Conservation (phyloP, 2,329 filamentous ascomycete species). For the Clarireedia homoeocarpa region DNA sequence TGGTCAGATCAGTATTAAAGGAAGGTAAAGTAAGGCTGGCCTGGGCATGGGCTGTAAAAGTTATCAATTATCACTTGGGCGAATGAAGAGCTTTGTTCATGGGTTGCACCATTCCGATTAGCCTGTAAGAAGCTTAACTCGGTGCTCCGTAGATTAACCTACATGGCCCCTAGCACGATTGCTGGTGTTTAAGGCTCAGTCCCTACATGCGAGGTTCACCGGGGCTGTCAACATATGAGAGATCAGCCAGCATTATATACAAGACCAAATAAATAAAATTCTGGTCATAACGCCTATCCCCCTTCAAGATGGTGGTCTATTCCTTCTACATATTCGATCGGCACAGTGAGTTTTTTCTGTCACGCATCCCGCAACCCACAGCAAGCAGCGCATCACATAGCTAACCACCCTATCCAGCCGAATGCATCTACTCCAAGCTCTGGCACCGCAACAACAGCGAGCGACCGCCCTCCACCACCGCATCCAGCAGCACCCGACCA, state of each 20-base stretch:
- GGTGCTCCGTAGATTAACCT: slow-evolving; percentile 6
- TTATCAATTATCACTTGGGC: not conserved
- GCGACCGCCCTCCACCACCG: slow-evolving; percentile 20
- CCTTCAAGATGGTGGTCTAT: slow-evolving; percentile 71
- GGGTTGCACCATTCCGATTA: not conserved
- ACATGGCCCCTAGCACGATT: not conserved
- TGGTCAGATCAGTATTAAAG: not conserved
- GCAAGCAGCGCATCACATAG: slow-evolving; percentile 7
- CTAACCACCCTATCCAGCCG: slow-evolving; percentile 48
- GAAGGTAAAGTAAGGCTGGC: not conserved
- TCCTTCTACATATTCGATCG: slow-evolving; percentile 99
- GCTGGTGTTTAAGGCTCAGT: not conserved
- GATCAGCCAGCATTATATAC: not conserved
- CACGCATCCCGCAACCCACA: not conserved
- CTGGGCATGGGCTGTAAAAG: no score
- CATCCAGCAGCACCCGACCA: slow-evolving; percentile 40
- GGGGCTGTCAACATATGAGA: no score
- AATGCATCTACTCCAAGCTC: slow-evolving; percentile 91
- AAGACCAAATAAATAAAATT: not conserved
- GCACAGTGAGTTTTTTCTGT: slow-evolving; percentile 60
- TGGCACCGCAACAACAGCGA: slow-evolving; percentile 46
- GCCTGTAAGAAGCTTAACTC: slow-evolving; percentile 6
- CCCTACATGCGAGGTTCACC: no score
- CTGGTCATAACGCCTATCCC: not conserved
- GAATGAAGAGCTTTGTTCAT: slow-evolving; percentile 6